phyloP scores from a whole-genome alignment of 2,329 filamentous ascomycete genomes.

The Volutella citrinella region DNA sequence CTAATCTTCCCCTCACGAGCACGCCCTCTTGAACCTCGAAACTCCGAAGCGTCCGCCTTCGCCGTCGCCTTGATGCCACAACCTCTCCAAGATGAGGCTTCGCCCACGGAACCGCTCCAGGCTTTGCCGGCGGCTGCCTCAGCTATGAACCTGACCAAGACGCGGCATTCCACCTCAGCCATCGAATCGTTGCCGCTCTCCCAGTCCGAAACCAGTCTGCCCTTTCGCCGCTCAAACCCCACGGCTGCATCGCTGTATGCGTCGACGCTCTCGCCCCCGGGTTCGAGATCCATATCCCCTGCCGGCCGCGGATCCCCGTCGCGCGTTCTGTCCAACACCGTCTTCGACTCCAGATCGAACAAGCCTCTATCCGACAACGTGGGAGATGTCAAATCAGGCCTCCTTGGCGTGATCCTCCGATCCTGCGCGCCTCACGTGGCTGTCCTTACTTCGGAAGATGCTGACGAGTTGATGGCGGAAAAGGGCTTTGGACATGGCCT shows the following conservation, averaged over 20 bases:
- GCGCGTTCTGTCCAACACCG: constrained; percentile 54
- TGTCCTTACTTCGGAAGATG: constrained; percentile 82
- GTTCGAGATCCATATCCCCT: constrained; percentile 67
- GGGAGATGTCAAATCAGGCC: constrained; percentile 49
- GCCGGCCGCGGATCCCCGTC: constrained; percentile 57
- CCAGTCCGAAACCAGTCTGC: constrained; percentile 51
- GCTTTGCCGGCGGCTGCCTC: constrained; percentile 66
- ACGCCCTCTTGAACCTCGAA: constrained; percentile 7
- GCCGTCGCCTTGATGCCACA: constrained; percentile 61
- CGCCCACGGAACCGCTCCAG: constrained; percentile 65
- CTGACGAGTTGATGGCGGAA: constrained; percentile 71
- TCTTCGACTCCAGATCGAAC: constrained; percentile 48
- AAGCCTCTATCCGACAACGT: constrained; percentile 43
- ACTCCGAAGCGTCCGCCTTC: constrained; percentile 11
- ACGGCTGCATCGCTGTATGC: constrained; percentile 62
- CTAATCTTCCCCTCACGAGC: constrained; percentile 14
- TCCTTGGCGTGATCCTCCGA: constrained; percentile 67
- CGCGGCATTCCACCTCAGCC: constrained; percentile 55
- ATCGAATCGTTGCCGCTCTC: constrained; percentile 44
- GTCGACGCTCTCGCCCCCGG: constrained; percentile 64
- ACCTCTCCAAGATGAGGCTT: constrained; percentile 56
- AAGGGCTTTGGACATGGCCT: constrained; percentile 85
- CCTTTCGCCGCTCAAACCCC: constrained; percentile 53
- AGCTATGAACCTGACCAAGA: constrained; percentile 56
- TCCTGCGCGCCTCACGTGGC: constrained; percentile 89